These are phyloP conservation scores for Clitocybe nebularis DNA, from an alignment of 1,284 basidiomycete genomes.

Conservation along the genomic window DNA sequence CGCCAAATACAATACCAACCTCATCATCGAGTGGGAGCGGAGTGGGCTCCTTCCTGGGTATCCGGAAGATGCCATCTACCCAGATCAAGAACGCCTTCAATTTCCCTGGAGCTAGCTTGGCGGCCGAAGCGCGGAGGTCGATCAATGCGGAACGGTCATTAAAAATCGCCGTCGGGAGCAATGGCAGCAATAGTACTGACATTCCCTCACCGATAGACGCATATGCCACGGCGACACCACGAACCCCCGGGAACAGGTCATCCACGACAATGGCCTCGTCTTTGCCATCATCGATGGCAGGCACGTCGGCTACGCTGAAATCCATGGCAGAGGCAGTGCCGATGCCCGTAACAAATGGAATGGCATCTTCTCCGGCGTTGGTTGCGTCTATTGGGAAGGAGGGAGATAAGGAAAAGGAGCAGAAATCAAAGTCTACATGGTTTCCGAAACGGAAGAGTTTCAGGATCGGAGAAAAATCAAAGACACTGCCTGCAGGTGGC, in stretches of 20 bases:
- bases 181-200: not conserved
- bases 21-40: not conserved
- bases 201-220: not conserved
- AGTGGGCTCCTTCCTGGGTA: too few species aligned
- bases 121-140: not conserved
- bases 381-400: not conserved
- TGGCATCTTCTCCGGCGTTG: not conserved
- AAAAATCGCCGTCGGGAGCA: too few species aligned
- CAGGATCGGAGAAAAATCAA: constrained; percentile 20
- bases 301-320: too few species aligned
- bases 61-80: constrained; percentile 21
- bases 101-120: too few species aligned
- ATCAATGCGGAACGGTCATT: not conserved
- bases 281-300: not conserved
- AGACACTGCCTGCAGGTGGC: too few species aligned
- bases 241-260: not conserved
- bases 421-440: constrained; percentile 45
- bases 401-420: constrained; percentile 16
- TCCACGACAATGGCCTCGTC: not conserved
- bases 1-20: too few species aligned
- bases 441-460: constrained; percentile 51
- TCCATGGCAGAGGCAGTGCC: too few species aligned
- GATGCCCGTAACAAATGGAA: not conserved
- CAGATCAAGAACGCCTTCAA: constrained; percentile 12
- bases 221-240: not conserved